Percentiles rank a stretch among this genome's conserved stretches.
These are phyloP conservation scores for Pterulicium gracile DNA, from an alignment of 1,284 basidiomycete species.

Conservation along the genomic window DNA sequence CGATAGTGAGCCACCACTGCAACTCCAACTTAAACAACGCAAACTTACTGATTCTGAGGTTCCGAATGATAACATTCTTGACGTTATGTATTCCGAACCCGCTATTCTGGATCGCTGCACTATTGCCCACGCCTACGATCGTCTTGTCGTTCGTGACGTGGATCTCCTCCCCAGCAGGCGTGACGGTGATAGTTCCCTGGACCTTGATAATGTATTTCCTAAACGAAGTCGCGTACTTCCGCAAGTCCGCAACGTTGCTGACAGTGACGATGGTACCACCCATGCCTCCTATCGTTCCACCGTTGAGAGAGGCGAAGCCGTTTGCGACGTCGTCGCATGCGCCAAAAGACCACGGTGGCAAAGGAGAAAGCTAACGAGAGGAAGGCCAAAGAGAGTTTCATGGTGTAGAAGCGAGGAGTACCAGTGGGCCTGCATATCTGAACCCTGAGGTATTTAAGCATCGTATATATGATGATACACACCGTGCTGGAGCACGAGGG, in stretches of 20 bases:
- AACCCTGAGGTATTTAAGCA: no score
- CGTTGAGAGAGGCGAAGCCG: background rate
- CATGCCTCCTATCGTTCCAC: conserved; percentile 13
- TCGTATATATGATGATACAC: no score
- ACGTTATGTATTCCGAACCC: background rate
- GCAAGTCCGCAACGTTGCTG: background rate
- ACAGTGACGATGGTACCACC: background rate
- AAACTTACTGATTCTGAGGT: background rate
- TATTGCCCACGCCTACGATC: background rate
- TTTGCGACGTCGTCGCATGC: background rate
- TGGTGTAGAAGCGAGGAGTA: background rate
- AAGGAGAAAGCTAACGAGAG: background rate
- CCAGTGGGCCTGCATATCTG: no score
- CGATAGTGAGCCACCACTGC: background rate
- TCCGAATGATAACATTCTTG: background rate
- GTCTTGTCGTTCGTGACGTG: background rate
- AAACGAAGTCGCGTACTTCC: background rate
- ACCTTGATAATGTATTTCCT: background rate
- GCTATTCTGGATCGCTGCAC: background rate
- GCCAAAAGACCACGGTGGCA: background rate
- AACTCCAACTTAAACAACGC: no score
- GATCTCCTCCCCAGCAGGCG: background rate
- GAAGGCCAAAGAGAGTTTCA: background rate
- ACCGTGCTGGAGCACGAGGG: no score
- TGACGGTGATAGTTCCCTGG: background rate